phyloP scores from a whole-genome alignment of 257 asterid genomes.

The Voacanga thouarsii region DNA sequence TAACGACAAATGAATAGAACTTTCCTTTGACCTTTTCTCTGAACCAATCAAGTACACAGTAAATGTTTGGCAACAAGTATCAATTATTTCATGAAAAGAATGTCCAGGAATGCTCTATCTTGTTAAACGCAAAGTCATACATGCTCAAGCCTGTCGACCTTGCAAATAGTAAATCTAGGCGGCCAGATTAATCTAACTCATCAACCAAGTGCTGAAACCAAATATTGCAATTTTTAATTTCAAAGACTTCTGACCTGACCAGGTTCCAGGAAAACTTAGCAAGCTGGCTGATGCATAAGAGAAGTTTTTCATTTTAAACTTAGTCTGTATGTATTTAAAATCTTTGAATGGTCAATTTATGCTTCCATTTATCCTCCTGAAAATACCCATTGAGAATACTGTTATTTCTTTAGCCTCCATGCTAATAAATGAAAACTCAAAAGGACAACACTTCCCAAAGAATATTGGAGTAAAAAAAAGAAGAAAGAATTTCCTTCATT shows the following conservation, averaged over 20 bases:
- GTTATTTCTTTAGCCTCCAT: too few species aligned
- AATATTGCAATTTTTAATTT: background rate
- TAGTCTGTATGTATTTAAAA: background rate
- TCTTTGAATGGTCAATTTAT: background rate
- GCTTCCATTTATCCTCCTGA: background rate
- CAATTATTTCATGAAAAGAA: background rate
- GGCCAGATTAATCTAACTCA: background rate
- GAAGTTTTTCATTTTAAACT: background rate
- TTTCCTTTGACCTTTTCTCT: background rate
- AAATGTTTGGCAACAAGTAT: background rate
- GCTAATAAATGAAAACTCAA: background rate
- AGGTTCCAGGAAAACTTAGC: background rate
- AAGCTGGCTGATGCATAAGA: background rate
- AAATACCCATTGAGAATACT: background rate
- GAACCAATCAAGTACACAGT: background rate
- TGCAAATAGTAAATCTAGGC: background rate
- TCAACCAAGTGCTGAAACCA: background rate
- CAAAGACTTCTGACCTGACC: background rate
- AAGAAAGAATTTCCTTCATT: background rate
- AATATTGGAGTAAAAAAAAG: background rate
- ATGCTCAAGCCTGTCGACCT: background rate
- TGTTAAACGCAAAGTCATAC: background rate
- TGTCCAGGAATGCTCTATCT: background rate
- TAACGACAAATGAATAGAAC: background rate
- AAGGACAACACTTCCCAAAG: background rate